phyloP scores from a whole-genome alignment of 768 basidiomycete species.

The Rhizopogon sp. region DNA sequence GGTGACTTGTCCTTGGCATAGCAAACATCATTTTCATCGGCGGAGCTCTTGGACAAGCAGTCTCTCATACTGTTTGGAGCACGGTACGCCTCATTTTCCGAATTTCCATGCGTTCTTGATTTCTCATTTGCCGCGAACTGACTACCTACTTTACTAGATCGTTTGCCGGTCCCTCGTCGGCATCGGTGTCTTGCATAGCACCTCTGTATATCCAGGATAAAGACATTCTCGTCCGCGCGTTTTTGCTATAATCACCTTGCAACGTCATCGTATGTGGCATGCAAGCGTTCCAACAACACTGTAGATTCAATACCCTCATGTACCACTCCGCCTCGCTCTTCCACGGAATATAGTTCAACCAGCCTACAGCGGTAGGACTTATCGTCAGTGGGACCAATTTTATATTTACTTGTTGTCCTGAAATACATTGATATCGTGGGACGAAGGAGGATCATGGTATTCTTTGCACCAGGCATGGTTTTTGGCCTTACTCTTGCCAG shows the following conservation, averaged over 20 bases:
- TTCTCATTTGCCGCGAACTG: not conserved
- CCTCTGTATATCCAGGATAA: conserved; percentile 82
- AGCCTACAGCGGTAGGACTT: conserved; percentile 77
- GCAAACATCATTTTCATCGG: conserved; percentile 72
- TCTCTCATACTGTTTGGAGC: conserved; percentile 61
- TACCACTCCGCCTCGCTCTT: conserved; percentile 76
- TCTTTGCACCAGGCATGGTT: conserved; percentile 70
- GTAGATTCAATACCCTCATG: conserved; percentile 80
- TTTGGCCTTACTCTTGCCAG: conserved; percentile 58
- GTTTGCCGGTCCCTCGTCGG: conserved; percentile 73
- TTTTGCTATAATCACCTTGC: not conserved
- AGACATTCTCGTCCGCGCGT: conserved; percentile 14
- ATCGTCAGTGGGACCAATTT: conserved; percentile 79
- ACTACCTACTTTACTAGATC: conserved; percentile 35
- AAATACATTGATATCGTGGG: conserved; percentile 67
- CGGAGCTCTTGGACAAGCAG: conserved; percentile 68
- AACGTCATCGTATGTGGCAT: conserved; percentile 73
- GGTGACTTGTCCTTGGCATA: conserved; percentile 57
- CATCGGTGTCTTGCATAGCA: conserved; percentile 70
- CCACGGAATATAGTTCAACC: conserved; percentile 74
- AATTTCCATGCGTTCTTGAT: not conserved
- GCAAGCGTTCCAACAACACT: conserved; percentile 81
- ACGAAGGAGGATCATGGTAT: conserved; percentile 64
- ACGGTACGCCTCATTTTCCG: conserved; percentile 44
- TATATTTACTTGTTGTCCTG: conserved; percentile 72